Evolutionary conservation across 2,329 filamentous ascomycete species (phyloP), one percentile per base, ranked within the genome.

Genomic region (Aschersonia sp.): DNA sequence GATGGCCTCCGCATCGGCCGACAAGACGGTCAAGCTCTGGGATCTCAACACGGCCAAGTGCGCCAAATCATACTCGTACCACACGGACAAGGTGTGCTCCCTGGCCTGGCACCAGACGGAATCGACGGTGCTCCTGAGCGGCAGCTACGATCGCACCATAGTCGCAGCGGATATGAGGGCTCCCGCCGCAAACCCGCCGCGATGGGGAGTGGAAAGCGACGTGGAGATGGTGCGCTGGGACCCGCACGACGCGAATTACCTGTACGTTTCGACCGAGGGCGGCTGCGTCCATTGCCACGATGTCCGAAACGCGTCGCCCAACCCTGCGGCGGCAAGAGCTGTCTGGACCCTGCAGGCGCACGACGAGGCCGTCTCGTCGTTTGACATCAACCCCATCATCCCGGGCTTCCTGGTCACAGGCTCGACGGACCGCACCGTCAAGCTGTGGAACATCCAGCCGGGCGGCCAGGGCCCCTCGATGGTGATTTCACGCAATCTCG

Each of bases 1-100:
- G 49, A 78, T 98, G 43, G 92, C 92, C 10, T 97, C 90, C 1
- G 87, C 86, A 2, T 98, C 92, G 1, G 92, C 92, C 22, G 92
- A 98, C 70, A 88, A 89, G 69, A 98, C 92, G 3, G 82, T 97
- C 59, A 98, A 98, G 72, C 77, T 98, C 22, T 98, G 92, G 92
- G 92, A 98, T 63, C 72, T 98, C 52, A 86, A 88, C 69, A 95
- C 87, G 4, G 77, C 85, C 51, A 88, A 83, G 65, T 95, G 88
- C 66, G 92, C 92, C 58, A 92, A 95, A 69, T 95, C 89, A 43
- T 98, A 98, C 73, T 76, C 79, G 12, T 87, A 94, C 67, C 92
- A 98, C 69, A 94, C 87, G 37, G 92, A 95, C 73, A 98, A 98
- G 70, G 89, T 97, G 54, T 98, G 89, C 74, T 87, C 90, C 29